A percentile compares a stretch with the other conserved stretches of the same genome.
Evolutionary conservation across 2,329 filamentous ascomycete genomes (phyloP).

Genomic region (Aspergillus felis): DNA sequence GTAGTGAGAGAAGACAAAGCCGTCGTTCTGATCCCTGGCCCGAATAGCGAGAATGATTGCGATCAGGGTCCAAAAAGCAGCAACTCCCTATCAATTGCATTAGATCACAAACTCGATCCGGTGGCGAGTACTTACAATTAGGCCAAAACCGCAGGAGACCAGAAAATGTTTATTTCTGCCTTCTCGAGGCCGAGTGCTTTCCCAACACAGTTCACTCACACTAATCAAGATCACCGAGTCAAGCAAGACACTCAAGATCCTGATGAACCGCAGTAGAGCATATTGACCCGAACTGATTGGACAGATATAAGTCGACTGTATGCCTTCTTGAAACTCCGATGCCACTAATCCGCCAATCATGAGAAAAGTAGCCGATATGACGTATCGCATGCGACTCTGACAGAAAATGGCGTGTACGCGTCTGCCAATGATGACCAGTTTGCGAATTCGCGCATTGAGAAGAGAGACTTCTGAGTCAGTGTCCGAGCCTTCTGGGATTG

Average conservation of each 20-base stretch:
- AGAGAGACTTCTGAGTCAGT: constrained; percentile 13
- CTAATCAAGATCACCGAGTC: constrained; percentile 42
- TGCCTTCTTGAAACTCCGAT: constrained; percentile 31
- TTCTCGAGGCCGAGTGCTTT: constrained; percentile 16
- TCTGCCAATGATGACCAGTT: constrained; percentile 24
- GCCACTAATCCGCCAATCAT: constrained; percentile 37
- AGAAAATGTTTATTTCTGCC: constrained; percentile 22
- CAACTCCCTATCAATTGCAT: constrained; percentile 26
- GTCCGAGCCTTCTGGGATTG: constrained; percentile 14
- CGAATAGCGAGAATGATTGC: constrained; percentile 35
- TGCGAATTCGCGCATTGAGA: constrained; percentile 13
- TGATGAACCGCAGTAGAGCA: constrained; percentile 34
- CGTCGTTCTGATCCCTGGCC: constrained; percentile 31
- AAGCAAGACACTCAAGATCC: constrained; percentile 35
- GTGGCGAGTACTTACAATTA: constrained; percentile 23
- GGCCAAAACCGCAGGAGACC: constrained; percentile 25
- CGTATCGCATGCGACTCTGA: constrained; percentile 33
- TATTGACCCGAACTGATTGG: constrained; percentile 35
- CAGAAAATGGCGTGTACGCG: constrained; percentile 27
- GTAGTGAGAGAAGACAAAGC: constrained; percentile 35
- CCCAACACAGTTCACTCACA: constrained; percentile 25
- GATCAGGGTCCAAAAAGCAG: constrained; percentile 33
- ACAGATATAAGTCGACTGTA: constrained; percentile 49
- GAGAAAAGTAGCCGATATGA: constrained; percentile 37
- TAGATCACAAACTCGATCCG: constrained; percentile 1